phyloP scores from a whole-genome alignment of 2,329 filamentous ascomycete species.

The Lojkania enalia region DNA sequence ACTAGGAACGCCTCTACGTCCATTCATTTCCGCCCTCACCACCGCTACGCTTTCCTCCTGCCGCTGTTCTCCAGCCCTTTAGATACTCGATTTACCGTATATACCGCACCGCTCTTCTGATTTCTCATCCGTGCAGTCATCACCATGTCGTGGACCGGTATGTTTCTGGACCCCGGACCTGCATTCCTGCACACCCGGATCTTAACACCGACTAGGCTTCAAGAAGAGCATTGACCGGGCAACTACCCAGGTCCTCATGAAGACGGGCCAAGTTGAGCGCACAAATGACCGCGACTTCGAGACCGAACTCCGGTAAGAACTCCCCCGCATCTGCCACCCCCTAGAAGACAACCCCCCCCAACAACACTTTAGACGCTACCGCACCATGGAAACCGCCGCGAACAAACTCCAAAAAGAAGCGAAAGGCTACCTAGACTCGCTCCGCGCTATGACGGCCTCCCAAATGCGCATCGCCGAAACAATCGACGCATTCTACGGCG shows the following conservation, averaged over 20 bases:
- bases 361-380: constrained; percentile 71
- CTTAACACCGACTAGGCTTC: constrained; percentile 62
- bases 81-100: no score
- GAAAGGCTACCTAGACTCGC: constrained; percentile 94
- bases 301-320: constrained; percentile 80
- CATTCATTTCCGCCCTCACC: constrained; percentile 10
- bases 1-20: no score
- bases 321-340: background rate
- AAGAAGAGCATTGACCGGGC: constrained; percentile 98
- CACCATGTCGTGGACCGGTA: constrained; percentile 62
- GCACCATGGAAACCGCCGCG: constrained; percentile 94
- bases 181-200: constrained; percentile 13
- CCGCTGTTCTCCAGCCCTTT: no score
- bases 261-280: constrained; percentile 96
- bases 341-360: constrained; percentile 13
- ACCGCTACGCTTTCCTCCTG: background rate
- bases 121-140: no score
- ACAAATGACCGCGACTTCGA: constrained; percentile 99
- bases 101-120: no score
- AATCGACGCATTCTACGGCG: constrained; percentile 98
- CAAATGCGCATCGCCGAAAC: constrained; percentile 99
- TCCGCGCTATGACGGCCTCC: constrained; percentile 97
- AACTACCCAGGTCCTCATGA: constrained; percentile 99
- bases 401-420: constrained; percentile 94
- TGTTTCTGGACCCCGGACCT: constrained; percentile 10